Conservation (phyloP, 768 basidiomycete genomes). For the Russula foetens region DNA sequence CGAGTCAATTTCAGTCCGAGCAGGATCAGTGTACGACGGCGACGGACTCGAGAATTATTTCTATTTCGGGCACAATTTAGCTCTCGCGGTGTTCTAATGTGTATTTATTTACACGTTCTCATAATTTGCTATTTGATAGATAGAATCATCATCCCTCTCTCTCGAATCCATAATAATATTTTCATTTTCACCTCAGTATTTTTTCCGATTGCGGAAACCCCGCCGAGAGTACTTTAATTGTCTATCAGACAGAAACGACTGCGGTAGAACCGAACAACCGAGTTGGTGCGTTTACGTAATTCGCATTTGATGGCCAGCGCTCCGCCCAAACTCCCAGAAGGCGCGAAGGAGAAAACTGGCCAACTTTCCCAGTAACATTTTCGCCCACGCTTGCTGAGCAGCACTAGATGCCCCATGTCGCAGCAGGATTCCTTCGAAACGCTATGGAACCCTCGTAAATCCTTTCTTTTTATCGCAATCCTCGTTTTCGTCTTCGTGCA, state of each 20-base stretch:
- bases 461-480: slow-evolving; percentile 23
- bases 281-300: too few relatives aligned
- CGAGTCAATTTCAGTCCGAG: not conserved
- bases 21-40: not conserved
- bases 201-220: too few relatives aligned
- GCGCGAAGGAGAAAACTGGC: not conserved
- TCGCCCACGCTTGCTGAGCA: not conserved
- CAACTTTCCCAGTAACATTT: not conserved
- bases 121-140: not conserved
- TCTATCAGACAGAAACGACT: too few relatives aligned
- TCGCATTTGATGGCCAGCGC: not conserved
- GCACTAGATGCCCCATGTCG: slow-evolving; percentile 15
- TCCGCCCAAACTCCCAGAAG: not conserved
- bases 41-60: not conserved
- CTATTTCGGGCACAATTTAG: not conserved
- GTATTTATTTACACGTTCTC: not conserved
- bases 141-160: too few relatives aligned
- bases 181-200: not conserved
- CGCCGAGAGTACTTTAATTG: too few relatives aligned
- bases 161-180: not conserved
- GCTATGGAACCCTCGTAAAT: slow-evolving; percentile 6
- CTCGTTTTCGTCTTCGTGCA: slow-evolving; percentile 28
- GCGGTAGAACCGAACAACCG: too few relatives aligned
- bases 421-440: not conserved
- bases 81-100: not conserved